These are phyloP conservation scores for Claviceps maximensis DNA, from an alignment of 2,329 filamentous ascomycete species.

Conservation along the genomic window DNA sequence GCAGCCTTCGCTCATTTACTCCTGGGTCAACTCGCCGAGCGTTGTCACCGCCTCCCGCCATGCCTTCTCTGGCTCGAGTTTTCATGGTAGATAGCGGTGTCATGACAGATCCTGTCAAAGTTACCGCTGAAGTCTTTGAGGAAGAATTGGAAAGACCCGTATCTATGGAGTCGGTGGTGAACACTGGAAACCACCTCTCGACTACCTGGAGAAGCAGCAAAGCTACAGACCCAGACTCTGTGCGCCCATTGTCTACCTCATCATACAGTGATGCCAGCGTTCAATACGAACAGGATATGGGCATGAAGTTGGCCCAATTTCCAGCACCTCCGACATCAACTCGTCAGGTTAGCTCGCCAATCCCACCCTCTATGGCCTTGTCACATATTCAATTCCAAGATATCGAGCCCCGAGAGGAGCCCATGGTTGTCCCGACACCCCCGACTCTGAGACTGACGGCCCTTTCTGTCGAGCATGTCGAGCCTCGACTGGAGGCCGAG, in stretches of 20 bases:
- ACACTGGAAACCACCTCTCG: slow-evolving; percentile 12
- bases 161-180: slow-evolving; percentile 30
- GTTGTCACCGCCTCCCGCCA: slow-evolving; percentile 31
- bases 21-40: slow-evolving; percentile 33
- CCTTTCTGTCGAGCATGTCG: slow-evolving; percentile 17
- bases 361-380: slow-evolving; percentile 25
- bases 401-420: slow-evolving; percentile 29
- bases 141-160: slow-evolving; percentile 17
- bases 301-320: slow-evolving; percentile 39
- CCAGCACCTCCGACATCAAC: slow-evolving; percentile 37
- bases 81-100: slow-evolving; percentile 47
- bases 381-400: slow-evolving; percentile 31
- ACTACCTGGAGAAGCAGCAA: slow-evolving; percentile 14
- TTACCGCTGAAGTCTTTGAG: slow-evolving; percentile 12
- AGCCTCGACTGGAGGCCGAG: slow-evolving; percentile 16
- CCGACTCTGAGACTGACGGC: slow-evolving; percentile 17
- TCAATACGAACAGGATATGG: slow-evolving; percentile 37
- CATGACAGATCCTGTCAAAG: slow-evolving; percentile 46
- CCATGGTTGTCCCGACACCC: slow-evolving; percentile 17
- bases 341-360: slow-evolving; percentile 16
- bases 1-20: slow-evolving; percentile 32
- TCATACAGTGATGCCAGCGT: slow-evolving; percentile 41
- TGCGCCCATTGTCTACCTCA: slow-evolving; percentile 32
- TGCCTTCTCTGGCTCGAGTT: slow-evolving; percentile 36
- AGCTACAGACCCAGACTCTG: slow-evolving; percentile 15